These are phyloP conservation scores for Mycena belliarum DNA, from an alignment of 768 basidiomycete species.

Conservation along the genomic window DNA sequence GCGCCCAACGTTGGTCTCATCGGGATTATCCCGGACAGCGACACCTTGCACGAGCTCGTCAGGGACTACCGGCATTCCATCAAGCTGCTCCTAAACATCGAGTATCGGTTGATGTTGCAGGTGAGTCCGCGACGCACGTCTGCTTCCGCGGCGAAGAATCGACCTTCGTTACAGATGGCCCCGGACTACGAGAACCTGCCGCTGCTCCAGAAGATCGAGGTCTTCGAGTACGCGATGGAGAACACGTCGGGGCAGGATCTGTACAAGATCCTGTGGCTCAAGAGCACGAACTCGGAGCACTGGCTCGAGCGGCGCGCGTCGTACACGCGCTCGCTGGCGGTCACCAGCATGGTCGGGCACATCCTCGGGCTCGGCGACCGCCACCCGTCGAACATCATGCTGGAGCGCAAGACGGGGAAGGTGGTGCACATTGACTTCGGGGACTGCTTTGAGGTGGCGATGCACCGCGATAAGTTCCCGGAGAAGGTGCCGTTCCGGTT, in stretches of 20 bases:
- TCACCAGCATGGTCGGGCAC: constrained; percentile 98
- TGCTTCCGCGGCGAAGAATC: neutral
- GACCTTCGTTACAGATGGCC: constrained; percentile 76
- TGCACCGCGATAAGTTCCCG: constrained; percentile 98
- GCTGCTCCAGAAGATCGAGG: constrained; percentile 96
- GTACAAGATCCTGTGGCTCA: constrained; percentile 95
- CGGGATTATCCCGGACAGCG: constrained; percentile 93
- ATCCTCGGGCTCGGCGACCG: constrained; percentile 96
- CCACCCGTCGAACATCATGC: constrained; percentile 92
- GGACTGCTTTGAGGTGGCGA: constrained; percentile 97
- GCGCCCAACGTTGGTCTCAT: constrained; percentile 94
- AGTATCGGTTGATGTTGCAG: constrained; percentile 97
- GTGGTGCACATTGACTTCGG: constrained; percentile 98
- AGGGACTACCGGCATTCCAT: constrained; percentile 94
- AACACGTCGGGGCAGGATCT: constrained; percentile 98
- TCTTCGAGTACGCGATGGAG: constrained; percentile 97
- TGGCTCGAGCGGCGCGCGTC: constrained; percentile 98
- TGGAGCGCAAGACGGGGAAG: constrained; percentile 90
- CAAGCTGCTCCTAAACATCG: constrained; percentile 95
- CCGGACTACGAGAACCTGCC: constrained; percentile 96
- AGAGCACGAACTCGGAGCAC: constrained; percentile 92
- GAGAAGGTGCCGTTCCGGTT: constrained; percentile 98
- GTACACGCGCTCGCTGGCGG: constrained; percentile 92
- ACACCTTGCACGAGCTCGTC: constrained; percentile 94
- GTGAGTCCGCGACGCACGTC: constrained; percentile 41